A percentile compares a stretch with the other conserved stretches of the same genome.
Conservation (phyloP, 1,284 basidiomycete genomes). For the Kwoniella shivajii region DNA sequence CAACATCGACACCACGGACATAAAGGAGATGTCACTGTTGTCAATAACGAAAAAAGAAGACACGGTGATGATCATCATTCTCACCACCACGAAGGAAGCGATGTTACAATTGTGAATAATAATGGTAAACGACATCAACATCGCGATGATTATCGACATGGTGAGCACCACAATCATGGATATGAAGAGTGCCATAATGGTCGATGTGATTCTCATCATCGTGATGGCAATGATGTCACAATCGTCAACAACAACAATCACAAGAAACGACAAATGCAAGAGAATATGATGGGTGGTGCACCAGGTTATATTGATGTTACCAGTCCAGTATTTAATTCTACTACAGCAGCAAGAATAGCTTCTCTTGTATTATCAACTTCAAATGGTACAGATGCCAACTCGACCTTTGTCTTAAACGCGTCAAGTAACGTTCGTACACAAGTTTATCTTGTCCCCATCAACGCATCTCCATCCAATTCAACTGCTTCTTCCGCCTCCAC, state of each 20-base stretch:
- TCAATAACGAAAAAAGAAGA: conserved; percentile 11
- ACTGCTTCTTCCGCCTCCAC: conserved; percentile 35
- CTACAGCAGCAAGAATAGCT: conserved; percentile 55
- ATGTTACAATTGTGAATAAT: conserved; percentile 13
- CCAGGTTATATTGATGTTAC: conserved; percentile 46
- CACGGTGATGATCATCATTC: conserved; percentile 5
- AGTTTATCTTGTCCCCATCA: conserved; percentile 58
- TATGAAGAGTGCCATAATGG: conserved; percentile 13
- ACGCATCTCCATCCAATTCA: conserved; percentile 10
- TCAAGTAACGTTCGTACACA: conserved; percentile 61
- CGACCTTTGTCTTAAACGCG: conserved; percentile 61
- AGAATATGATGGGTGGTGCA: conserved; percentile 30
- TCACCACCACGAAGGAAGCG: neutral
- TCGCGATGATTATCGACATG: conserved; percentile 10
- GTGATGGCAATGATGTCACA: conserved; percentile 13
- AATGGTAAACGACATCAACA: neutral
- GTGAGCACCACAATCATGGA: conserved; percentile 10
- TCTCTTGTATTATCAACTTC: conserved; percentile 58
- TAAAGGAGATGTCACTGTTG: conserved; percentile 5
- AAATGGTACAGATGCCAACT: conserved; percentile 40
- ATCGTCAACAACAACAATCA: conserved; percentile 13
- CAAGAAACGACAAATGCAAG: conserved; percentile 10
- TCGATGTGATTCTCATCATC: conserved; percentile 14
- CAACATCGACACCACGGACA: neutral
- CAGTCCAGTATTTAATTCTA: conserved; percentile 40